Evolutionary conservation across 108 stramenopile species (phyloP), one percentile per base, ranked within the genome.

Genomic region (Schizochytrium sp.): DNA sequence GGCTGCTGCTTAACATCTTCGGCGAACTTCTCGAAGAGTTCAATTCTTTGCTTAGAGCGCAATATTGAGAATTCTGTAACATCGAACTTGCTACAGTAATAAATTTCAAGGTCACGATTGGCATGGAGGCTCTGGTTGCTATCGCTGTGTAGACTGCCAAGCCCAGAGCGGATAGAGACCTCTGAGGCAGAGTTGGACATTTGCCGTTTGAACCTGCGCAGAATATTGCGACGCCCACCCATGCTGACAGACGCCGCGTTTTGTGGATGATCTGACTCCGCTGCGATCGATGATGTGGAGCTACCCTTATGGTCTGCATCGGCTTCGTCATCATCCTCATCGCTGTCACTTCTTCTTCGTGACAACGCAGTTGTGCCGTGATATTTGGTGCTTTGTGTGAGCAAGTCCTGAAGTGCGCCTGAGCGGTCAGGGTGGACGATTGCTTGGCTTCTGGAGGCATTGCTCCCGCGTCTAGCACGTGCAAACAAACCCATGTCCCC

Each of bases 1-100:
- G 64, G 64, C 19, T 28, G 8, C 42, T 38, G 64, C 15, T 44
- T 38, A 15, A 38, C 64, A 44, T 69, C 64, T 7, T 69, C 3
- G 10, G 64, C 64, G 28, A 69, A 69, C 42, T 7, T 44, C 64
- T 69, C 15, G 28, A 69, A 69, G 64, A 69, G 7, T 44, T 69
- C 64, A 2, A 69, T 15, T 38, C 64, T 38, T 44, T 69, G 64
- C 0, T 44, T 38, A 3, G 64, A 69, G 64, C 64, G 64, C 42
- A 69, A 44, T 44, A 69, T 69, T 2, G 64, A 69, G 1, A 69
- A 69, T 44, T 69, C 64, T 38, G 64, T 69, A 44, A 44, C 64
- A 38, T 69, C 64, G 3, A 69, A 69, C 64, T 69, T 69, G 64
- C 12, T 15, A 44, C 64, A 69, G 64, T 69, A 69, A 38, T 69